Conservation (phyloP, 2,329 filamentous ascomycete genomes). For the Penicillium sp. region DNA sequence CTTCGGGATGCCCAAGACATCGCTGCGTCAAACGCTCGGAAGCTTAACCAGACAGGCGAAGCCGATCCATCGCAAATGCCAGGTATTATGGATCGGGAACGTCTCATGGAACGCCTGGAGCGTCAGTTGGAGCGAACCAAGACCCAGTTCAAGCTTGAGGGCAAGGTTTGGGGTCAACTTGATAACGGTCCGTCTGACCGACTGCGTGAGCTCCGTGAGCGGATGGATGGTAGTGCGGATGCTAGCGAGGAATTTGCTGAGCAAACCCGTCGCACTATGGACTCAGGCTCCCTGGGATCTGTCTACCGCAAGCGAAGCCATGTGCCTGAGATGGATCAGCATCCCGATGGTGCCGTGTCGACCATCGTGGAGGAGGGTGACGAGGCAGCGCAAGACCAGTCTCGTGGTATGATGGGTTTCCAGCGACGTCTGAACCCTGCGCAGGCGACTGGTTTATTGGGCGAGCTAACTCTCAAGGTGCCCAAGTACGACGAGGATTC, state of each 20-base stretch:
- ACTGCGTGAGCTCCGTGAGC: constrained; percentile 84
- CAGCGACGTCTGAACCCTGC: constrained; percentile 59
- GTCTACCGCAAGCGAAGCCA: constrained; percentile 59
- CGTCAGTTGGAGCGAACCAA: constrained; percentile 96
- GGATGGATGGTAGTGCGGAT: constrained; percentile 76
- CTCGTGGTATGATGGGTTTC: constrained; percentile 72
- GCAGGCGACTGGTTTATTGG: constrained; percentile 66
- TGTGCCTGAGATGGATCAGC: constrained; percentile 40
- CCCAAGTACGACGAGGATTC: constrained; percentile 64
- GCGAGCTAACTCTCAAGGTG: constrained; percentile 74
- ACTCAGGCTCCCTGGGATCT: constrained; percentile 71
- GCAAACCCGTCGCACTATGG: constrained; percentile 63
- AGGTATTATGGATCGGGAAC: constrained; percentile 89
- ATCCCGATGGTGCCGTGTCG: constrained; percentile 34
- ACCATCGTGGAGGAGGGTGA: constrained; percentile 56
- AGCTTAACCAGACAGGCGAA: constrained; percentile 44
- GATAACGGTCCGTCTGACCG: constrained; percentile 79
- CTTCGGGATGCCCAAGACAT: constrained; percentile 95
- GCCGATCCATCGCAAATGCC: constrained; percentile 76
- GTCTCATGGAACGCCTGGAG: constrained; percentile 88
- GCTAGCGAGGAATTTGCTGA: constrained; percentile 51
- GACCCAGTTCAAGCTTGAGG: constrained; percentile 96
- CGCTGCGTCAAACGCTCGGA: constrained; percentile 80
- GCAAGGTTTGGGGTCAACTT: constrained; percentile 79
- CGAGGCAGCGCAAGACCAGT: constrained; percentile 71